These are phyloP conservation scores for Lycium ferocissimum DNA, from an alignment of 257 asterid genomes.

Conservation along the genomic window DNA sequence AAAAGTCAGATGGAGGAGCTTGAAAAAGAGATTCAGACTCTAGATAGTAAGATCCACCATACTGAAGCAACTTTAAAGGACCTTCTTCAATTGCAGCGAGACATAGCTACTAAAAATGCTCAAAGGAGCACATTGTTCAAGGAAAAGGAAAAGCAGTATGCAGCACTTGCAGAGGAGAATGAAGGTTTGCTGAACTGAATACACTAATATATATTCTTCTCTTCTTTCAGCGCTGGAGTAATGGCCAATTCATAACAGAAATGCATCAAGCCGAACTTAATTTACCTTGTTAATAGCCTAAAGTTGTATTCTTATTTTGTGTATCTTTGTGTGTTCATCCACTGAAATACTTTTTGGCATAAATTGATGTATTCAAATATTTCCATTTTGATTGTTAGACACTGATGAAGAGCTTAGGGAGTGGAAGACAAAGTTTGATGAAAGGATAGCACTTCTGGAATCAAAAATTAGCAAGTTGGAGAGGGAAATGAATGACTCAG, in stretches of 20 bases:
- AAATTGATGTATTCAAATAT: conserved; percentile 23
- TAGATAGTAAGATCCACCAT: conserved; percentile 71
- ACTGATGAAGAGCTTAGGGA: conserved; percentile 93
- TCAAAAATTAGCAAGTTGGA: conserved; percentile 61
- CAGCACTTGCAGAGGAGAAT: conserved; percentile 71
- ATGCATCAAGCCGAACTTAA: conserved; percentile 23
- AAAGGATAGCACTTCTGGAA: conserved; percentile 65
- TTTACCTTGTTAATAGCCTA: conserved; percentile 3
- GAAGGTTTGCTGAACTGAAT: conserved; percentile 60
- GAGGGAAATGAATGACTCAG: conserved; percentile 73
- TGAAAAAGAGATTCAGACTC: conserved; percentile 64
- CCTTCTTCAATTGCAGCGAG: conserved; percentile 61
- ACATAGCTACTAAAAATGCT: conserved; percentile 76
- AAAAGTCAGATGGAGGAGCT: conserved; percentile 78
- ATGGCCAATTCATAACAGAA: not conserved
- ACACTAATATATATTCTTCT: not conserved
- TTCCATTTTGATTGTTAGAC: conserved; percentile 49
- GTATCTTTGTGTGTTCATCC: not conserved
- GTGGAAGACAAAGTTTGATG: conserved; percentile 92
- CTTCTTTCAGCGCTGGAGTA: not conserved
- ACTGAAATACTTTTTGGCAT: not conserved
- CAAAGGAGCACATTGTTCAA: conserved; percentile 85
- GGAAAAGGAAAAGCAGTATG: conserved; percentile 67
- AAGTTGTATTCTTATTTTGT: conserved; percentile 23
- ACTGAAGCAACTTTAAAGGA: conserved; percentile 76